Percentiles rank a stretch among this genome's conserved stretches.
Evolutionary conservation across 768 basidiomycete species (phyloP).

Genomic region (Trichaptum fuscoviolaceum): DNA sequence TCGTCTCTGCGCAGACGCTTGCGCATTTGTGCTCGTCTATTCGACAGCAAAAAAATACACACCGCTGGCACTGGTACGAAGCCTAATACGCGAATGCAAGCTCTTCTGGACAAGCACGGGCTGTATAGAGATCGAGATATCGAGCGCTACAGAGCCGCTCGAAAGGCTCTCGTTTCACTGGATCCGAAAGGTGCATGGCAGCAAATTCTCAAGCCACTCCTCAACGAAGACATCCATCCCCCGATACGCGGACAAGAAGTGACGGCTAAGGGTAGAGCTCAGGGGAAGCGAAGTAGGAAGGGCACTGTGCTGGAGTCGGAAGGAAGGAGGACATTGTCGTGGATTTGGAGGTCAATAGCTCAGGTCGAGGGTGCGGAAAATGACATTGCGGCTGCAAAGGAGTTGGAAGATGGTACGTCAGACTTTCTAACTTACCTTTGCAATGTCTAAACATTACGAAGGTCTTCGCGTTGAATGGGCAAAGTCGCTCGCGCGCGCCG

Average conservation of each 20-base stretch:
- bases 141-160: not conserved
- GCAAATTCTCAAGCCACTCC: not conserved
- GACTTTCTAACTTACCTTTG: not conserved
- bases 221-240: constrained; percentile 5
- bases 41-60: constrained; percentile 8
- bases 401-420: constrained; percentile 6
- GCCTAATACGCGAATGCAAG: not conserved
- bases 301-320: constrained; percentile 5
- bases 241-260: constrained; percentile 4
- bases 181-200: constrained; percentile 7
- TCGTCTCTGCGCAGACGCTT: constrained; percentile 16
- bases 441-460: not conserved
- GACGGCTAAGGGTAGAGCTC: not conserved
- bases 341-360: constrained; percentile 13
- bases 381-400: not conserved
- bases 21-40: constrained; percentile 3
- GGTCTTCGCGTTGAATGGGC: constrained; percentile 12
- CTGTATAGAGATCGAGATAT: not conserved
- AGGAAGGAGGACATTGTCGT: constrained; percentile 10
- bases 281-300: not conserved
- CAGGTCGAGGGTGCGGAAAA: not conserved
- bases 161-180: not conserved
- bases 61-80: constrained; percentile 7
- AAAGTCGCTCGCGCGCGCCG: constrained; percentile 23
- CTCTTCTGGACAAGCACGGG: not conserved